Evolutionary conservation across 2,329 filamentous ascomycete species (phyloP), one percentile per base, ranked within the genome.

Genomic region (Pezicula carpinea): DNA sequence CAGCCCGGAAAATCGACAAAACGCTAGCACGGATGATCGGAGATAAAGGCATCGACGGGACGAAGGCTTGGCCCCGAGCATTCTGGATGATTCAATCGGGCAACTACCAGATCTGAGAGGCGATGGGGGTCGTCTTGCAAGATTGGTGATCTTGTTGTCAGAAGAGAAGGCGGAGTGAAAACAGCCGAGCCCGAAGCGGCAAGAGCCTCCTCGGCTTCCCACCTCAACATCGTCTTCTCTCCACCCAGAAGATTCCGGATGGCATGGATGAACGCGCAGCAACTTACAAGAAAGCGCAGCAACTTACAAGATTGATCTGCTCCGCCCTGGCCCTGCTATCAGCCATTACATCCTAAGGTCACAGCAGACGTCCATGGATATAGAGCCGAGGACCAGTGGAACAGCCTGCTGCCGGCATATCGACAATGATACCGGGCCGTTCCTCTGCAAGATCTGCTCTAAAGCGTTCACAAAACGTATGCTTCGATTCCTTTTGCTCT

Each of bases 1-100:
- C 23, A 29, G 38, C 39, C 36, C 31, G 46, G 50, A 53, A 53
- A 53, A 53, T 53, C 50, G 50, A 53, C 50, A 53, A 53, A 50
- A 50, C 42, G 45, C 43, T 32, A 48, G 21, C 17, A 38, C 8
- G 40, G 42, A 39, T 15, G 38, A 33, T 45, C 45, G 38, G 35
- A 47, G 19, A 50, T 50, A 50, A 43, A n/a, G 47, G 39, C 6
- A 41, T 40, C 23, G 39, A 49, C 22, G 38, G 40, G 36, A 26
- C 34, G 26, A 23, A 29, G 22, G 29, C n/a, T 34, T 15, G 15
- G 6, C 15, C 17, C 34, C 13, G 5, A 8, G 22, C 8, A 23
- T 23, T 23, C 22, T 23, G 22, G 22, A 23, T 23, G 22, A 18
- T 34, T 34, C 23, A 33, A 43, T 34, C 15, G 41, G 18, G 41